Base-by-base conservation (phyloP, 2,329 filamentous ascomycete species). In the Ceratocystis huliohia region DNA sequence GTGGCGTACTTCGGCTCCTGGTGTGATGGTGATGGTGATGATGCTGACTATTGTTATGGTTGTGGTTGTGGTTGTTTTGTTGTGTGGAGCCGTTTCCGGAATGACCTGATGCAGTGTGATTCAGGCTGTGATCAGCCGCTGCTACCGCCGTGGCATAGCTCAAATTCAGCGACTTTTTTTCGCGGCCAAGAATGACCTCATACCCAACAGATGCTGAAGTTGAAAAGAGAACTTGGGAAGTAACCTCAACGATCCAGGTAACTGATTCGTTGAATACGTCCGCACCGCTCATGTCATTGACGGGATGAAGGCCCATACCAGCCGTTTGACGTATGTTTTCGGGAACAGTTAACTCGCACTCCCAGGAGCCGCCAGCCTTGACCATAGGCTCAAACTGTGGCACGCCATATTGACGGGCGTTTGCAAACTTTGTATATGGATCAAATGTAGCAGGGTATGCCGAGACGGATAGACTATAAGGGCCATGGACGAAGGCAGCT, bases 371-470 rank as follows among this genome's bases (percentile, higher is more conserved):
- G 37, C 92, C 94, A 7, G 94, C 92, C 79, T 97, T 97, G 73
- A 99, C 82, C 79, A 96, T 93, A 61, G 94, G 93, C 76, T 99
- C 94, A 73, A 94, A 99, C 72, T 96, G 89, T 17, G 94, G 94
- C 1, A 88, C 82, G 61, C 89, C 90, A 77, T 91, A 86, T 64
- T 81, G 80, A 64, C 85, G 82, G 1, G 87, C 82, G 64, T 87
- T 81, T 67, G 86, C 83, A 71, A 88, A 86, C 74, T 90, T 91
- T 70, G 81, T 79, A 76, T 96, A 91, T 1, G 93, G 91, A 72
- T 92, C 83, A 78, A 94, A 97, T 61, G 81, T 84, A 17, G 88
- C 82, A 0, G 93, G 91, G 72, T 95, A 96, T 28, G 91, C 89
- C 64, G 92, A 86, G 62, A 92, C 88, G 72, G 91, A 91, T 46